Conservation (phyloP, 371 early-diverging fungal genomes). For the Rhizopus delemar region DNA sequence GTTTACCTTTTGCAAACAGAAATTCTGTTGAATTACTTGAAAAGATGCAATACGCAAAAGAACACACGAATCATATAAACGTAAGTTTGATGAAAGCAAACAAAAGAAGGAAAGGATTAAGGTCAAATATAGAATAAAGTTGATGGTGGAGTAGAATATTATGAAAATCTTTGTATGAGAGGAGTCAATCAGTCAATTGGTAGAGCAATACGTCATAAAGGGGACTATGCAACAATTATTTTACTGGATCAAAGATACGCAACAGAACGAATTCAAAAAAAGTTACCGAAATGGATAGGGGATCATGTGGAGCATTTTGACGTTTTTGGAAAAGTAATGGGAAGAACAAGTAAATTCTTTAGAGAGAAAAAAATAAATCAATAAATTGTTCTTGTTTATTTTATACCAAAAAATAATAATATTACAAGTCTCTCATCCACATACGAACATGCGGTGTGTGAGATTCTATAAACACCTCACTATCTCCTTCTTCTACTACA, state of each 20-base stretch:
- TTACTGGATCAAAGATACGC: slow-evolving; percentile 72
- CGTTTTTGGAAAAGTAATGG: slow-evolving; percentile 55
- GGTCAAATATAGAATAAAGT: neutral
- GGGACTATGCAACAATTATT: slow-evolving; percentile 81
- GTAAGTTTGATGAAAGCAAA: slow-evolving; percentile 2
- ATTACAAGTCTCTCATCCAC: slow-evolving; percentile 30
- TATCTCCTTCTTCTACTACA: slow-evolving; percentile 35
- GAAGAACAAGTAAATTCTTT: slow-evolving; percentile 54
- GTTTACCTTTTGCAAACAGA: slow-evolving; percentile 85
- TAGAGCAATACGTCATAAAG: slow-evolving; percentile 87
- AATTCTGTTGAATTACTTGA: slow-evolving; percentile 74
- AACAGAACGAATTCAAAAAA: slow-evolving; percentile 50
- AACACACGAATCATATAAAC: slow-evolving; percentile 15
- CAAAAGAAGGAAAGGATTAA: neutral
- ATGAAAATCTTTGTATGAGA: slow-evolving; percentile 93
- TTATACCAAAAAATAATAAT: neutral
- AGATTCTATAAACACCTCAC: slow-evolving; percentile 39
- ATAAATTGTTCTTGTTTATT: neutral
- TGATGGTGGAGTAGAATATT: slow-evolving; percentile 71
- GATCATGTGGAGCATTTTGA: slow-evolving; percentile 50
- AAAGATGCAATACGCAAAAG: slow-evolving; percentile 70
- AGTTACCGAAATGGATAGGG: slow-evolving; percentile 71
- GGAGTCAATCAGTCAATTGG: slow-evolving; percentile 97
- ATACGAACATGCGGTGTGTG: slow-evolving; percentile 49
- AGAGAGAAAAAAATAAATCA: slow-evolving; percentile 16